Evolutionary conservation across 257 asterid species (phyloP), one percentile per base, ranked within the genome.

Genomic region (Jacaranda copaia): DNA sequence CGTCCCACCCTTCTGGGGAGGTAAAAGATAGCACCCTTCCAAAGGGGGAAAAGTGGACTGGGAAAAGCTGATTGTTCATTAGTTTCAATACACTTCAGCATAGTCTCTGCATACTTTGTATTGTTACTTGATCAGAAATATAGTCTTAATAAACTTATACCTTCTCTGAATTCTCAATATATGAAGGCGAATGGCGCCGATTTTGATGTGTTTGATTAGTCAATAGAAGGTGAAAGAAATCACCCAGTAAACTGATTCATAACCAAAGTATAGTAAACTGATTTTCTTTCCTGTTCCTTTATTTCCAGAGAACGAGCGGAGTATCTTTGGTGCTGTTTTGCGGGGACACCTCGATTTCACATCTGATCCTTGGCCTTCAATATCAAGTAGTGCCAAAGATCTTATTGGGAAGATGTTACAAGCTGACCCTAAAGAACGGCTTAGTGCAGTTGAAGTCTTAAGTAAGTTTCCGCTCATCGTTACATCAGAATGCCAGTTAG

Each of bases 1-100:
- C 1, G 89, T 87, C 73, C 96, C 97, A 10, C 97, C 97, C 48
- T 91, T 91, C 73, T 88, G 87, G 87, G 97, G 96, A 89, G 97
- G 97, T 91, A 75, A 25, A 25, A 25, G 32, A 25, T 25, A 25
- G 32, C 32, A 25, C 32, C 32, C 32, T 25, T 2, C 32, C 32
- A 25, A 25, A 25, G 32, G 32, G 32, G 32, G 1, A 0, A 25
- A 25, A 25, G 32, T 25, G 32, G 32, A 25, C 32, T 25, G 2
- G 32, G 32, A 25, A 25, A 25, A 25, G 32, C 32, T 25, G 32
- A 25, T 25, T 25, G 32, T 25, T 25, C 32, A 1, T 25, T 25
- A 25, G 32, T 25, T 25, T 25, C 32, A 25, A 25, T 25, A 0
- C 1, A 25, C 2, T 25, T 25, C 32, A n/a, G n/a, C n/a, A 0